Evolutionary conservation across 768 basidiomycete genomes (phyloP).

Genomic region (Lactarius hatsudake): DNA sequence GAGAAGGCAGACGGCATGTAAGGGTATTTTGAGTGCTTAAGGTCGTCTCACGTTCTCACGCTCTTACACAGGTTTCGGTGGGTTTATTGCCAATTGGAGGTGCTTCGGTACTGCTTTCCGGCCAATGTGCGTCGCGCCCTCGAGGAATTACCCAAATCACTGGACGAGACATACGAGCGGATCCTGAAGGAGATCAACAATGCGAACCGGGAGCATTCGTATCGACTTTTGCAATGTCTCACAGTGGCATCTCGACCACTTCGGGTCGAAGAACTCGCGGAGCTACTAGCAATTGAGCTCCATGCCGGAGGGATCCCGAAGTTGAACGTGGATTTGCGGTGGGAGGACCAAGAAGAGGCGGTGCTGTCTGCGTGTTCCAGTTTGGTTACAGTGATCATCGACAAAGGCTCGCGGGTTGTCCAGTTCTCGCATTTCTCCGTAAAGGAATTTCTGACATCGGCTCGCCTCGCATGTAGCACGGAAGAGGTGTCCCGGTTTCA

Average conservation of each 20-base stretch:
- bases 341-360: background rate
- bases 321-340: background rate
- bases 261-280: background rate
- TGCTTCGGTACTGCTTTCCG: background rate
- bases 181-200: background rate
- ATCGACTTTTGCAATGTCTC: background rate
- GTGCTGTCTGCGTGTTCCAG: background rate
- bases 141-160: background rate
- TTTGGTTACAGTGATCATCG: background rate
- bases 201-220: background rate
- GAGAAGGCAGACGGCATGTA: background rate
- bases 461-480: background rate
- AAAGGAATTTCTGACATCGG: background rate
- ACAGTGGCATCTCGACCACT: background rate
- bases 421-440: background rate
- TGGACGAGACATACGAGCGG: constrained; percentile 2
- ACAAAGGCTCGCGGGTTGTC: background rate
- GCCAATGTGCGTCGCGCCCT: background rate
- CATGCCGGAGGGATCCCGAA: background rate
- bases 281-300: background rate
- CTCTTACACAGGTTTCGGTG: background rate
- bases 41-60: background rate
- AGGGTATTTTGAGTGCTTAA: background rate
- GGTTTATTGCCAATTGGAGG: background rate
- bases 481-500: background rate